phyloP scores from a whole-genome alignment of 2,329 filamentous ascomycete species.

The Colletotrichum musae region DNA sequence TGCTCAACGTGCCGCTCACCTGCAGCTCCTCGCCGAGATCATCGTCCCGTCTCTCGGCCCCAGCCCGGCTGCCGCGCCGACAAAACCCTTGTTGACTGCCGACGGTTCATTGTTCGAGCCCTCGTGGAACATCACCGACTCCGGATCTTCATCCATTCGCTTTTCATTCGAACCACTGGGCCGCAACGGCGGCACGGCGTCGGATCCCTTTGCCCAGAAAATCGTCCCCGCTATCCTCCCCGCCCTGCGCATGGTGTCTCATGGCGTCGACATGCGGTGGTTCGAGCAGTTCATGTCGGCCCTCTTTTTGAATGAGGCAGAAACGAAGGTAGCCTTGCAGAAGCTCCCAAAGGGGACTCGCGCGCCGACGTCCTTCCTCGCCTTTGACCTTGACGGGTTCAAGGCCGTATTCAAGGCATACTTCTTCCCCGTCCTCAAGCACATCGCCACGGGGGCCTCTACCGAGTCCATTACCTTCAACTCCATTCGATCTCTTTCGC shows the following conservation, averaged over 20 bases:
- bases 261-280: conserved; percentile 40
- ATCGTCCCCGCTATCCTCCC: conserved; percentile 39
- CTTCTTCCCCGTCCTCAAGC: conserved; percentile 47
- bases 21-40: conserved; percentile 37
- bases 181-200: conserved; percentile 32
- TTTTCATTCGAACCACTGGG: conserved; percentile 42
- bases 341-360: conserved; percentile 42
- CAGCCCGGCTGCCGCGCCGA: conserved; percentile 31
- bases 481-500: conserved; percentile 44
- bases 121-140: conserved; percentile 41
- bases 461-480: conserved; percentile 44
- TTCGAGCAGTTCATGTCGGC: conserved; percentile 44
- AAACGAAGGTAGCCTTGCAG: conserved; percentile 29
- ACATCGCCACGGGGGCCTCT: conserved; percentile 43
- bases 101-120: conserved; percentile 40
- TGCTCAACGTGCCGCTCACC: conserved; percentile 33
- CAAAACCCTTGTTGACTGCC: conserved; percentile 36
- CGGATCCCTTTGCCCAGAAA: conserved; percentile 39
- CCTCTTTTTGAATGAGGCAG: conserved; percentile 43
- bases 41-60: conserved; percentile 40
- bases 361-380: conserved; percentile 45
- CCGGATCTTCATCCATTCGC: conserved; percentile 36
- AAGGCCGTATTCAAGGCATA: conserved; percentile 45
- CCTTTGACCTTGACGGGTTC: conserved; percentile 45
- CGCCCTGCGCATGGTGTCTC: conserved; percentile 26